Conservation (phyloP, 179 eudicot species). For the Silene noctiflora region DNA sequence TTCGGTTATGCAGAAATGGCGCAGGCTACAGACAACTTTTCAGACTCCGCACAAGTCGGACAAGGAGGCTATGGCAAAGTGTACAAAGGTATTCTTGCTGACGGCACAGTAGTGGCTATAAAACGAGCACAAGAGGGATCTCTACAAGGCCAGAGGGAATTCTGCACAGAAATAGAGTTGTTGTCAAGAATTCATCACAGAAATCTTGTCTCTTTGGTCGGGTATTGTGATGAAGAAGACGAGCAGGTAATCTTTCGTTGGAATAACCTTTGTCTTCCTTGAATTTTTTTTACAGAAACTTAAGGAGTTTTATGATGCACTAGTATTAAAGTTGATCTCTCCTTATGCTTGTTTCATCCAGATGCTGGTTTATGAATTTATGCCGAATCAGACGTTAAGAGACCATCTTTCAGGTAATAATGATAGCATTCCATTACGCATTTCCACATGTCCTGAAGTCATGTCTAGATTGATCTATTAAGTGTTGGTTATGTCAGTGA, state of each 20-base stretch:
- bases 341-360: constrained; percentile 32
- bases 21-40: constrained; percentile 54
- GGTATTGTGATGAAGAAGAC: constrained; percentile 75
- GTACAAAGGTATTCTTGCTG: constrained; percentile 55
- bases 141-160: constrained; percentile 74
- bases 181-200: constrained; percentile 79
- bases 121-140: constrained; percentile 88
- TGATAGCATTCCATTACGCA: neutral
- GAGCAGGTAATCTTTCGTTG: constrained; percentile 57
- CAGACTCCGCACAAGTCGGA: constrained; percentile 50
- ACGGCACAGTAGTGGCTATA: constrained; percentile 65
- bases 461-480: neutral
- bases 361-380: constrained; percentile 84
- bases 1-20: constrained; percentile 52
- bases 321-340: neutral
- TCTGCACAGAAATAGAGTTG: constrained; percentile 70
- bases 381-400: constrained; percentile 71
- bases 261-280: neutral
- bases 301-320: neutral
- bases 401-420: constrained; percentile 60
- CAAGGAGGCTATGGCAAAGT: constrained; percentile 90
- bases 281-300: neutral
- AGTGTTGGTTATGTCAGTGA: neutral
- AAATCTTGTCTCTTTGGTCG: constrained; percentile 67
- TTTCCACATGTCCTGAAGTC: neutral